Percentiles rank a stretch among this genome's conserved stretches.
These are phyloP conservation scores for Ogataea paradorogensis DNA, from an alignment of 805 yeast genomes.

Conservation along the genomic window DNA sequence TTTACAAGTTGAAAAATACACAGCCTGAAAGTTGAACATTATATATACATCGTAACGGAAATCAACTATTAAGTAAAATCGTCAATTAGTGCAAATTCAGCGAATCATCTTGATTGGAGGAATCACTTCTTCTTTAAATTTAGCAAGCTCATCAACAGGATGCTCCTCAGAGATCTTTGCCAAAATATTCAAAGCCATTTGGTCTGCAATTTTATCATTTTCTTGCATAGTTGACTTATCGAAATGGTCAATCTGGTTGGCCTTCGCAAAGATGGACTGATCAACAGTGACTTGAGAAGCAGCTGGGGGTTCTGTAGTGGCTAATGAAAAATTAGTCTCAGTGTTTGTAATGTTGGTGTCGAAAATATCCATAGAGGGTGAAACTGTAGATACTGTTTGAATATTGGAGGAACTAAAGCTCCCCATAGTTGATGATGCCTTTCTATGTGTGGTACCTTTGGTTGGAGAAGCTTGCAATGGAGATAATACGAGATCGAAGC, in stretches of 20 bases:
- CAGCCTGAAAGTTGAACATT: slow-evolving; percentile 3
- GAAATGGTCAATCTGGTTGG: slow-evolving; percentile 34
- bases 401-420: slow-evolving; percentile 17
- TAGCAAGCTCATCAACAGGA: slow-evolving; percentile 28
- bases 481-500: slow-evolving; percentile 6
- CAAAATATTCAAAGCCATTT: slow-evolving; percentile 34
- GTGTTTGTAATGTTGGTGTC: slow-evolving; percentile 6
- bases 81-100: background rate
- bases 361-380: slow-evolving; percentile 7
- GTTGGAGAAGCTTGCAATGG: slow-evolving; percentile 6
- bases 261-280: slow-evolving; percentile 28
- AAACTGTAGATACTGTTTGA: slow-evolving; percentile 9
- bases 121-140: slow-evolving; percentile 28
- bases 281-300: slow-evolving; percentile 4
- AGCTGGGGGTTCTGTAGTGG: slow-evolving; percentile 4
- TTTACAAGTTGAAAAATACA: slow-evolving; percentile 3
- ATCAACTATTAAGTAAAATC: too few relatives aligned
- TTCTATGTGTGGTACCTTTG: slow-evolving; percentile 3
- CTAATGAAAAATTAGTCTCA: slow-evolving; percentile 7
- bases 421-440: slow-evolving; percentile 10
- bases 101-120: slow-evolving; percentile 16
- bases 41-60: slow-evolving; percentile 4
- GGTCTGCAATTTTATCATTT: slow-evolving; percentile 33
- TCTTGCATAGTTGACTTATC: slow-evolving; percentile 23
- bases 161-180: slow-evolving; percentile 31